A percentile compares a stretch with the other conserved stretches of the same genome.
Evolutionary conservation across 2,329 filamentous ascomycete genomes (phyloP).

Genomic region (Bipolaris cookei): DNA sequence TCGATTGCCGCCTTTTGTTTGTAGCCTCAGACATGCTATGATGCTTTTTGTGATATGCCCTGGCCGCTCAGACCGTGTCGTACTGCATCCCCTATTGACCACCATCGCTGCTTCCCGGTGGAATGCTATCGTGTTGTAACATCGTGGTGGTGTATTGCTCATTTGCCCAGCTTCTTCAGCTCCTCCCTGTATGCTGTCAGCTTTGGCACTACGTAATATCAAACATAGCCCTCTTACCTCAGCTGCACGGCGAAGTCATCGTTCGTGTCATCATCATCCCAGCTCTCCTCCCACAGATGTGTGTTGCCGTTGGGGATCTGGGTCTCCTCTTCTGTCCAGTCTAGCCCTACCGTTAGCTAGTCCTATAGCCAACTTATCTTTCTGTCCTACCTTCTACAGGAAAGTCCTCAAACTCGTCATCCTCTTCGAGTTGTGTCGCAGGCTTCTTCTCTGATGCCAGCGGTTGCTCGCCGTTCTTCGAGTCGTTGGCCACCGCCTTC

Average conservation of each 20-base stretch:
- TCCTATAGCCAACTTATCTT: not conserved
- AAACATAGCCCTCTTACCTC: slow-evolving; percentile 66
- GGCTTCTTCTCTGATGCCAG: slow-evolving; percentile 63
- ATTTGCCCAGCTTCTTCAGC: slow-evolving; percentile 89
- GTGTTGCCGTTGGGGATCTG: slow-evolving; percentile 77
- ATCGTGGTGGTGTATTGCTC: slow-evolving; percentile 14
- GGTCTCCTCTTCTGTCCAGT: slow-evolving; percentile 92
- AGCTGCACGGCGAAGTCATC: slow-evolving; percentile 96
- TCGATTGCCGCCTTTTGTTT: slow-evolving; percentile 2
- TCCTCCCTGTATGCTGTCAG: slow-evolving; percentile 69
- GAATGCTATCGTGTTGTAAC: slow-evolving; percentile 5
- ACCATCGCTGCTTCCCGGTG: not conserved
- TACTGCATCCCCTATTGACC: not conserved
- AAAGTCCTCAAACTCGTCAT: slow-evolving; percentile 99
- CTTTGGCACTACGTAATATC: not conserved
- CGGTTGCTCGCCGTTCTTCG: slow-evolving; percentile 51
- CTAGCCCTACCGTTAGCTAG: slow-evolving; percentile 48
- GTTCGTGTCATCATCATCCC: slow-evolving; percentile 97
- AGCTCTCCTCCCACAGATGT: slow-evolving; percentile 99
- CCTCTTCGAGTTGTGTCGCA: slow-evolving; percentile 80
- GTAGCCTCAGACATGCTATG: slow-evolving; percentile 1
- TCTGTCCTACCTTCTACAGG: slow-evolving; percentile 79
- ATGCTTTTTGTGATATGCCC: not conserved
- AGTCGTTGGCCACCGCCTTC: slow-evolving; percentile 49
- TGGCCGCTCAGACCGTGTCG: not conserved